Base-by-base conservation (phyloP, 768 basidiomycete species). In the Artomyces pyxidatus region DNA sequence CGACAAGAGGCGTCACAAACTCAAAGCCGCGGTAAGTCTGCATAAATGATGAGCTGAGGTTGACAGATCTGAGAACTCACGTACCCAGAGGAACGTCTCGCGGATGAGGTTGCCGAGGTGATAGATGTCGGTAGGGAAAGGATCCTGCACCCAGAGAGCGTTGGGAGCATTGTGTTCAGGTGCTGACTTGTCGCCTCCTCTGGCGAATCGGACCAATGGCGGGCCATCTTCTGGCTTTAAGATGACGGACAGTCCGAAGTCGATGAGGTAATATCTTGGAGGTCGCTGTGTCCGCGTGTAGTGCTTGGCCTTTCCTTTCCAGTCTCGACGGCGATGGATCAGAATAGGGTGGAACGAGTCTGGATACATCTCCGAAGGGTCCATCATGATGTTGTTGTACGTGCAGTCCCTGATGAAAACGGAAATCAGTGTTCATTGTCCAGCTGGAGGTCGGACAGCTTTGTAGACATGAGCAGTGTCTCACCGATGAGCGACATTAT, bases 191-290 rank as follows among this genome's bases (percentile, higher is more conserved):
- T 63, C 60, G 6, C 58, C 63, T 1, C 58, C 58, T 17, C 42
- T 46, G 14, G 59, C 49, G 2, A 60, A 49, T 11, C 6, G 17
- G 38, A 61, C 62, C 7, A 52, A 3, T 1, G 45, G 55, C 14
- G 42, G 25, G 5, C 27, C 32, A 6, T 54, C 39, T 9, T 17
- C 23, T 1, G 51, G 32, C 11, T 42, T 16, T 22, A 65, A 66
- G 0, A 39, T 35, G 17, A 51, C 55, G 14, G 65, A 60, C 9
- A 59, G 23, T 17, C 64, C 61, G 23, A 66, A 63, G 35, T 66
- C 63, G 8, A 63, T 66, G 8, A 66, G 45, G 41, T 53, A 62
- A 41, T 66, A 66, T 42, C 51, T 55, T 1, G 58, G 57, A 12
- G 56, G 58, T 9, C 50, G 52, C 19, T 59, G 29, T 1, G 65